Evolutionary conservation across 2,329 filamentous ascomycete genomes (phyloP), one percentile per base, ranked within the genome.

Genomic region (Clarireedia homoeocarpa): DNA sequence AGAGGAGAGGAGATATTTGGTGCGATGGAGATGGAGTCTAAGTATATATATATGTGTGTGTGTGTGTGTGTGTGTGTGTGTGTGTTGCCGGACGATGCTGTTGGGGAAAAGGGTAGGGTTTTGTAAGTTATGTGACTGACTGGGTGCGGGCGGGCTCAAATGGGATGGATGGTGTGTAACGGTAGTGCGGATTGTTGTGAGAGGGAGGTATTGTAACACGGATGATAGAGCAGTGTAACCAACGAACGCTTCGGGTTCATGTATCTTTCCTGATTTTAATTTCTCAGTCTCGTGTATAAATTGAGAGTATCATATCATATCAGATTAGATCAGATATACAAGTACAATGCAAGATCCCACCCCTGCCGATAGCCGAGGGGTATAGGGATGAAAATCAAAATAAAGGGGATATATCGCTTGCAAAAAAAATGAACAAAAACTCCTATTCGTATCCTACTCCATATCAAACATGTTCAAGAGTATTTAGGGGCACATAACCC

Each of bases 401-500:
- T 4, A 17, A 34, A 40, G 27, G 12, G 34, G n/a, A 54, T 49
- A 40, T 48, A 39, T 40, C 14, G 34, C 34, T 6, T n/a, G 34
- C 14, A 15, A 48, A 53, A 5, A 15, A 46, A 36, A 6, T 34
- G 23, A 52, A 34, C 39, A 15, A 30, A 20, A 5, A 23, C 9
- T 10, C 50, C 39, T 49, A 40, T 30, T 40, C 38, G 14, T 40
- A 14, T 40, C 38, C n/a, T 20, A 30, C 38, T 30, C 51, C 36
- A 53, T 12, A 48, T 40, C 44, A 45, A 39, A 56, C 49, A 9
- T 48, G 17, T 46, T 70, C 68, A n/a, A 70, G 55, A 17, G 59
- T 68, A 55, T 58, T 73, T 60, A 86, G 68, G 53, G 81, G 80
- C 48, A 85, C 79, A 63, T 86, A 86, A 5, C 81, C 81, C 48